Percentiles rank a stretch among this genome's conserved stretches.
Evolutionary conservation across 345 rosid genomes (phyloP).

Genomic region (Zanthoxylum bungeanum): DNA sequence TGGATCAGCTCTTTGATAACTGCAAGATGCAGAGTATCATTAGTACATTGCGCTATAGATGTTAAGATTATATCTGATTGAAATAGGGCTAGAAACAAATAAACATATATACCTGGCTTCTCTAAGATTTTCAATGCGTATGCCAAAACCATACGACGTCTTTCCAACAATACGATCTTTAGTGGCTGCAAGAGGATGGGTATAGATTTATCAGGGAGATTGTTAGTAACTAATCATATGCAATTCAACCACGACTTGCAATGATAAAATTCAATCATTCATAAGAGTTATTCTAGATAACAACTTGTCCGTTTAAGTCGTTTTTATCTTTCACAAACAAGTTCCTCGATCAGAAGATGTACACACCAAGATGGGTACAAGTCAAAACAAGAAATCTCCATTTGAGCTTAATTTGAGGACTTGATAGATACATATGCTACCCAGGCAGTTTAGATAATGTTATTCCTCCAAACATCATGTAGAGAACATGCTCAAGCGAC

Average conservation of each 20-base stretch:
- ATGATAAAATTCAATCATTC: too few species aligned
- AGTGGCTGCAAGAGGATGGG: conserved; percentile 51
- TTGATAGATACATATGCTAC: background rate
- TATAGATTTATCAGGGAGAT: background rate
- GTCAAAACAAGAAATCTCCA: background rate
- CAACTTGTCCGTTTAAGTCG: background rate
- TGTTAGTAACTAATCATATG: too few species aligned
- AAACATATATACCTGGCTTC: conserved; percentile 66
- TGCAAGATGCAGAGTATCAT: conserved; percentile 23
- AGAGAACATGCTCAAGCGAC: background rate
- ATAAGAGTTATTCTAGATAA: too few species aligned
- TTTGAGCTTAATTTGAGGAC: background rate
- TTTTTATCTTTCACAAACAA: background rate
- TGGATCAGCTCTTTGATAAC: conserved; percentile 93
- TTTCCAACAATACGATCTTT: conserved; percentile 51
- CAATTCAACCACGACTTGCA: too few species aligned
- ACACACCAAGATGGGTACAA: background rate
- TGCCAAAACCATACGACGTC: conserved; percentile 63
- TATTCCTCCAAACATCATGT: background rate
- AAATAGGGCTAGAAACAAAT: background rate
- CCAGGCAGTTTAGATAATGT: background rate
- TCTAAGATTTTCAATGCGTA: conserved; percentile 69
- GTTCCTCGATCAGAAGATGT: background rate
- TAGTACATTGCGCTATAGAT: background rate
- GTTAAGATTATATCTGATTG: background rate